A percentile compares a stretch with the other conserved stretches of the same genome.
phyloP scores from a whole-genome alignment of 1,139 yeast genomes.

The Candida sojae region DNA sequence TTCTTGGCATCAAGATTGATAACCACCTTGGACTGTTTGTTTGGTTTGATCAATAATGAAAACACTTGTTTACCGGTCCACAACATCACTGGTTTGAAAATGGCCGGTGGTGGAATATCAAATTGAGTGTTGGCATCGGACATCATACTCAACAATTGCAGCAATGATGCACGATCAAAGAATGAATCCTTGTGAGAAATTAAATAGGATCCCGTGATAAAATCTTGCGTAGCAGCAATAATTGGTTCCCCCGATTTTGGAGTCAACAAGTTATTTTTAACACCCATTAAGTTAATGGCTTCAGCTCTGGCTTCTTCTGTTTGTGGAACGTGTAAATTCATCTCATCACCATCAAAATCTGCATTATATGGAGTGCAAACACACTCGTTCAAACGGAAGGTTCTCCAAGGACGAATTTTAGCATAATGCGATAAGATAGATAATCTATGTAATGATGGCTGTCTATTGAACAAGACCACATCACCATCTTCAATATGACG shows the following conservation, averaged over 20 bases:
- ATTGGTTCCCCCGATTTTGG: conserved; percentile 99
- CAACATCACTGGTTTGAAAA: conserved; percentile 80
- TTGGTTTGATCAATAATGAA: conserved; percentile 84
- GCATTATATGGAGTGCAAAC: conserved; percentile 99
- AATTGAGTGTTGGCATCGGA: conserved; percentile 86
- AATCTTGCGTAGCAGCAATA: conserved; percentile 99
- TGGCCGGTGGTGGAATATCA: conserved; percentile 94
- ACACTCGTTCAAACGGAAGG: conserved; percentile 96
- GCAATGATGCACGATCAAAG: conserved; percentile 82
- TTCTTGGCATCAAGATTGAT: conserved; percentile 94
- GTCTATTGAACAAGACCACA: conserved; percentile 92
- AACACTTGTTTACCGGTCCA: conserved; percentile 99
- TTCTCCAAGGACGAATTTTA: conserved; percentile 96
- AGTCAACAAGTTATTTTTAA: conserved; percentile 87
- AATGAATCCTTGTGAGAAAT: conserved; percentile 93
- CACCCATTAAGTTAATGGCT: conserved; percentile 97
- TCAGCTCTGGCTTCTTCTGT: conserved; percentile 99
- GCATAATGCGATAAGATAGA: conserved; percentile 96
- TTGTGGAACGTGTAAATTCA: conserved; percentile 97
- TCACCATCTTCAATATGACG: conserved; percentile 98
- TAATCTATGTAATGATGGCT: conserved; percentile 93
- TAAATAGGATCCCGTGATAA: conserved; percentile 92
- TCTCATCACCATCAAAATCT: conserved; percentile 99
- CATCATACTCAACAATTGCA: conserved; percentile 91
- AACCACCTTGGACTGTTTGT: conserved; percentile 68